These are phyloP conservation scores for Alternaria ventricosa DNA, from an alignment of 2,329 filamentous ascomycete genomes.

Conservation along the genomic window DNA sequence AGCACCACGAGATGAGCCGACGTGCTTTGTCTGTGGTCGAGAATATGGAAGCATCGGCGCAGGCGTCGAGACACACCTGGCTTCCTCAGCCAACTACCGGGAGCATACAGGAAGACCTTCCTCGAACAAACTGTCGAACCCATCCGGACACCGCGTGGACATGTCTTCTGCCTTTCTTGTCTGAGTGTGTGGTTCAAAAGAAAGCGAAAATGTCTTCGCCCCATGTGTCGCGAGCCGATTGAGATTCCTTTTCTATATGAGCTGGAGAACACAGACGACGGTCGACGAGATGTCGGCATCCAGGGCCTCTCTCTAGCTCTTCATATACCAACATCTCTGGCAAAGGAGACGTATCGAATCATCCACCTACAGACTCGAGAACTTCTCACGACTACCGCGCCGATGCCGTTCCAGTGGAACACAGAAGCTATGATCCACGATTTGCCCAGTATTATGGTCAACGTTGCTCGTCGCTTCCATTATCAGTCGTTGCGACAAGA, in stretches of 20 bases:
- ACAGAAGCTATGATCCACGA: neutral
- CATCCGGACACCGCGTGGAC: conserved; percentile 2
- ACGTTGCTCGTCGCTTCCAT: neutral
- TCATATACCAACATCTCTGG: neutral
- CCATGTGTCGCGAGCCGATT: conserved; percentile 4
- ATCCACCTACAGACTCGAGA: neutral
- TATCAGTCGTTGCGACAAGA: neutral
- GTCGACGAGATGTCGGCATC: neutral
- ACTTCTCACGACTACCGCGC: neutral
- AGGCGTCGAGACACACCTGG: neutral
- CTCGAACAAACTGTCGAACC: neutral
- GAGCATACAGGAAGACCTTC: neutral
- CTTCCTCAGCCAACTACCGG: conserved; percentile 3
- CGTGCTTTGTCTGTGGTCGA: neutral
- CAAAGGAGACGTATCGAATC: neutral
- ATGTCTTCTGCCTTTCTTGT: conserved; percentile 3
- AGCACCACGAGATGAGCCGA: neutral
- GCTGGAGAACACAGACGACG: neutral
- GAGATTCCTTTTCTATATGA: neutral
- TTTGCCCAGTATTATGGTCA: neutral
- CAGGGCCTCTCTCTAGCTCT: neutral
- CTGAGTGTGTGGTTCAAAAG: conserved; percentile 5
- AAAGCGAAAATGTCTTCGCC: neutral
- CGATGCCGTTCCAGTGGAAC: conserved; percentile 1
- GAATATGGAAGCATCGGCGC: neutral